Evolutionary conservation across 805 yeast species (phyloP).

Genomic region (Saccharomycopsis microspora): DNA sequence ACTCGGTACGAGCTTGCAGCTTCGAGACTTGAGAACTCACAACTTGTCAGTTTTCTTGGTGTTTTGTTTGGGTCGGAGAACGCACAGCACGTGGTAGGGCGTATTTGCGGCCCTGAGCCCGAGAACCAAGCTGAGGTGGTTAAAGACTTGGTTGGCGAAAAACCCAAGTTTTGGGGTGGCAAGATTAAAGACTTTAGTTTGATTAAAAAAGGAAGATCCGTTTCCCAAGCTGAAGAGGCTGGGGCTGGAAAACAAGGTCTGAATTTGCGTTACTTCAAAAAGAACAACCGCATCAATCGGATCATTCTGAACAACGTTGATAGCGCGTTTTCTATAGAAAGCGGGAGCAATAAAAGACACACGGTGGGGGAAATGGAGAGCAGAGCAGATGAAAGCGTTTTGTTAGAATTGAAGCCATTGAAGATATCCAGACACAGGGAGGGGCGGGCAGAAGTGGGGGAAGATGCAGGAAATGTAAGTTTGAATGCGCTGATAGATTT

Average conservation of each 20-base stretch:
- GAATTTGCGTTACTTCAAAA: conserved; percentile 8
- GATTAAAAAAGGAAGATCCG: too few species aligned
- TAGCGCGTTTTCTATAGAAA: neutral
- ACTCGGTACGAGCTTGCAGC: conserved; percentile 8
- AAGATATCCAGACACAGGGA: conserved; percentile 7
- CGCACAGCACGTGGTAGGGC: too few species aligned
- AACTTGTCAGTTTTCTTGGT: conserved; percentile 10
- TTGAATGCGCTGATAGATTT: conserved; percentile 8
- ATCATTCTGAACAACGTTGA: conserved; percentile 11
- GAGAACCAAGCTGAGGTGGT: neutral
- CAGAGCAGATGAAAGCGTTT: neutral
- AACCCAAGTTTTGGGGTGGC: too few species aligned
- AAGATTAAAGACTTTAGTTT: too few species aligned
- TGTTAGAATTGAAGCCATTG: conserved; percentile 9
- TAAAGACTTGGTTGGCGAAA: neutral
- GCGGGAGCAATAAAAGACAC: conserved; percentile 3
- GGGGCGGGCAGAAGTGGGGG: neutral
- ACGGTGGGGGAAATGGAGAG: conserved; percentile 4
- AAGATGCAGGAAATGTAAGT: conserved; percentile 8
- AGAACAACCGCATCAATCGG: conserved; percentile 8
- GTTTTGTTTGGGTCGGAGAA: conserved; percentile 2
- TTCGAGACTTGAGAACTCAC: conserved; percentile 11
- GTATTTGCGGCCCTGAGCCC: neutral
- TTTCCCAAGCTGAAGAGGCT: too few species aligned
- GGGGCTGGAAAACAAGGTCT: neutral